Base-by-base conservation (phyloP, 2,329 filamentous ascomycete species). In the Nemania bipapillata region DNA sequence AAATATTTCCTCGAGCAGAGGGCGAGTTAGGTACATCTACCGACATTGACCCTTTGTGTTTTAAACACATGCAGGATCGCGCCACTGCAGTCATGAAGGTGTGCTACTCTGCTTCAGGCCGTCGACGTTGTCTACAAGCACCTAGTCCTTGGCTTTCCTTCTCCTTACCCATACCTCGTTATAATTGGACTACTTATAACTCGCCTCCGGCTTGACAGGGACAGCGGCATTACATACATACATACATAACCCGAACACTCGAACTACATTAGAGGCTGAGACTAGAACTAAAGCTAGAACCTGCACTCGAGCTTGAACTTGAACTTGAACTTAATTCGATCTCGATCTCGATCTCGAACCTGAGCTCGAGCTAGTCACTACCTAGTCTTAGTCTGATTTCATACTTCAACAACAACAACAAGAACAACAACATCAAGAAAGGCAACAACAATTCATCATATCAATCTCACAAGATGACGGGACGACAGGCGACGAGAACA, bases 401-500 rank as follows among this genome's bases (percentile, higher is more conserved):
- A 63, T 24, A 65, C 47, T 59, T 63, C 68, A 24, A 20, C 20
- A 49, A 24, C 22, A 49, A n/a, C n/a, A n/a, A n/a, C n/a, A n/a
- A n/a, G n/a, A n/a, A n/a, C n/a, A n/a, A n/a, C n/a, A n/a, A n/a
- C n/a, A n/a, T n/a, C n/a, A n/a, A n/a, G n/a, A n/a, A n/a, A n/a
- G n/a, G 30, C 30, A 32, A 9, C 30, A 32, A 32, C 30, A 32
- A 32, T 32, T 11, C 45, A 67, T 50, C 60, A 32, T 63, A 40
- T 54, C 56, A 63, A 32, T 63, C 49, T 54, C 56, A 63, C 53
- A 32, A 17, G 3, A 73, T 73, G 71, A 72, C 71, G 45, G 69
- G 71, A 56, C 66, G 71, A 72, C 69, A 71, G 59, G 66, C 70
- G n/a, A 72, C 69, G 20, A 71, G 72, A 68, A 72, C 66, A 22